These are phyloP conservation scores for Kentomonas sorsogonicus DNA, from an alignment of 208 protist species.

Conservation along the genomic window DNA sequence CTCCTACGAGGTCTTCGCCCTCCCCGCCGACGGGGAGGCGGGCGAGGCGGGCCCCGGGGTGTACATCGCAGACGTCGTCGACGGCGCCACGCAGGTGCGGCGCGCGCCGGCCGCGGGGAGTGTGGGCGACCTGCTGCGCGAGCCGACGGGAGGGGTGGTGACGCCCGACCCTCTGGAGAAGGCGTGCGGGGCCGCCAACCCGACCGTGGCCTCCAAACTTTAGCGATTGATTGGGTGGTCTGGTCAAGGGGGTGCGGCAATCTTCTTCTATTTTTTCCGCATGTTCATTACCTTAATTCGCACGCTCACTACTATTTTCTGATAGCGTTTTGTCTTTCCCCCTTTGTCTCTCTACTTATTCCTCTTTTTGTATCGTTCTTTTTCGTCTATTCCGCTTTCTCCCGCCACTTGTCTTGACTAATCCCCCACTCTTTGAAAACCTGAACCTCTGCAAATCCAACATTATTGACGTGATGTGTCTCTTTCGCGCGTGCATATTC, in stretches of 20 bases:
- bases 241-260: no score
- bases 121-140: conserved; percentile 45
- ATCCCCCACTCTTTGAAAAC: neutral
- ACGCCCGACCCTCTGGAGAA: no score
- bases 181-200: no score
- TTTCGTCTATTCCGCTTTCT: neutral
- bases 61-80: neutral
- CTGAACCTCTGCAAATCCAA: neutral
- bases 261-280: neutral
- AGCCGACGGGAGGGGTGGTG: conserved; percentile 53
- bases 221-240: no score
- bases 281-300: no score
- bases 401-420: neutral
- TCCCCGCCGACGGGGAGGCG: no score
- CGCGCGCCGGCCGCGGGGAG: conserved; percentile 23
- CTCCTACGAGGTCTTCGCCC: conserved; percentile 54
- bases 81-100: neutral
- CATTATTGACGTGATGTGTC: no score
- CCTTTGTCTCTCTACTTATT: neutral
- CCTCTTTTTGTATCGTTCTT: neutral
- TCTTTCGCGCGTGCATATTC: no score
- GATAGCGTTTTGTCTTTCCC: no score
- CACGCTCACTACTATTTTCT: no score
- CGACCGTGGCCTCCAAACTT: no score
- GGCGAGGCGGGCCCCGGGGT: neutral